Percentiles rank a stretch among this genome's conserved stretches.
These are phyloP conservation scores for Rauvolfia tetraphylla DNA, from an alignment of 257 asterid genomes.

Conservation along the genomic window DNA sequence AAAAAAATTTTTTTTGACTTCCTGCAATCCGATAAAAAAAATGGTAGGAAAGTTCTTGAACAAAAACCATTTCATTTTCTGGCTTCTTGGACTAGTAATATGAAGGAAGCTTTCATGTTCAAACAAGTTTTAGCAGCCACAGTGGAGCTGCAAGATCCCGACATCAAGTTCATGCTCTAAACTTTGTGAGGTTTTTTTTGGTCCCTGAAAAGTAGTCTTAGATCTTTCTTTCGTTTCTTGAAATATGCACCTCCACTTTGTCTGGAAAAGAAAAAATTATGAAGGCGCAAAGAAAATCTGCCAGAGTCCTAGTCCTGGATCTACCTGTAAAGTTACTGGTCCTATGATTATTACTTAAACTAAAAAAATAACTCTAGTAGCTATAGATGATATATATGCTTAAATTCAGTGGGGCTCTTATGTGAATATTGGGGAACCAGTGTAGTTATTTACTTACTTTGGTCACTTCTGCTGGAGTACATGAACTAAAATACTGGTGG, in stretches of 20 bases:
- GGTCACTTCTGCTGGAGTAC: background rate
- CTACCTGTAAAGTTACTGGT: background rate
- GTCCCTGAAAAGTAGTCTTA: background rate
- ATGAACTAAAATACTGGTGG: background rate
- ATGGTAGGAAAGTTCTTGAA: too few species aligned
- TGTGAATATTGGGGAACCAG: background rate
- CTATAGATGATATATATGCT: background rate
- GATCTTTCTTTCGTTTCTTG: background rate
- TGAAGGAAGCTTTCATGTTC: background rate
- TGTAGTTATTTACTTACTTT: background rate
- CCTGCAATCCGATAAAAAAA: background rate
- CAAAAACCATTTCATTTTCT: background rate
- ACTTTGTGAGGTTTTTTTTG: slow-evolving; percentile 1
- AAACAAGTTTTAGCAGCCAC: too few species aligned
- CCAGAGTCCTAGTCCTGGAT: background rate
- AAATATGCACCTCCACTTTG: background rate
- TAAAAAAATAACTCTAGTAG: background rate
- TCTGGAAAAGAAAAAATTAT: background rate
- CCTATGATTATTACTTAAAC: background rate
- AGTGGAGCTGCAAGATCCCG: too few species aligned
- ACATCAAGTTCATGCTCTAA: background rate
- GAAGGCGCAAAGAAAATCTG: background rate
- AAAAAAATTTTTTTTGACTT: background rate
- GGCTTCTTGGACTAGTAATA: background rate
- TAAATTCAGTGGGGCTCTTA: background rate